Evolutionary conservation across 352 stramenopile genomes (phyloP), one percentile per base, ranked within the genome.

Genomic region (Pythium monospermum): DNA sequence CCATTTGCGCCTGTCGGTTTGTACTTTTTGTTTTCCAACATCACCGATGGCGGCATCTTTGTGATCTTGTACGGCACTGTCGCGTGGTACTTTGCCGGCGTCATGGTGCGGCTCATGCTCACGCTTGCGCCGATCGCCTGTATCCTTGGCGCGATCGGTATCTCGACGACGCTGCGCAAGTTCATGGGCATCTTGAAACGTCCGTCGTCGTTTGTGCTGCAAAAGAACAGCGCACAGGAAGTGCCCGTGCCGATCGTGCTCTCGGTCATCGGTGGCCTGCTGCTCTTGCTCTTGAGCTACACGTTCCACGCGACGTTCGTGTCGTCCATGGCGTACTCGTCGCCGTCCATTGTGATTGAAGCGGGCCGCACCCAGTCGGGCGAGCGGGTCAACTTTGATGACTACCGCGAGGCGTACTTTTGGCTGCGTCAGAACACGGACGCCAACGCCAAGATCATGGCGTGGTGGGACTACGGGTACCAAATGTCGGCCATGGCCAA

Each of bases 61-160:
- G 68, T 97, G 42, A 96, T 97, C 54, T 66, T 98, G 32, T 96
- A 97, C 67, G 87, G 90, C 46, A 96, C 87, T 25, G 80, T 97
- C 23, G 73, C 90, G 15, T 97, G 83, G 78, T 96, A 97, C 60
- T 97, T 98, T 51, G 83, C 88, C 10, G 90, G 90, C 52, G 79
- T 96, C 42, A 96, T 96, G 84, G 86, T 97, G 53, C 86, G 89
- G 64, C 74, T 97, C 12, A 96, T 97, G 87, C 69, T 97, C 15
- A 94, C 84, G 46, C 66, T 97, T 21, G 89, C 87, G 18, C 89
- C 89, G n/a, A 89, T 94, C 63, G 89, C 87, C n/a, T 96, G 86
- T 53, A 94, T 96, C 55, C 73, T 97, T 16, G 83, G 80, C 32
- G 87, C 86, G 27, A 78, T 95, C 38, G 86, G 84, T 31, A 85